phyloP scores from a whole-genome alignment of 2,329 filamentous ascomycete species.

The Davidsoniella virescens region DNA sequence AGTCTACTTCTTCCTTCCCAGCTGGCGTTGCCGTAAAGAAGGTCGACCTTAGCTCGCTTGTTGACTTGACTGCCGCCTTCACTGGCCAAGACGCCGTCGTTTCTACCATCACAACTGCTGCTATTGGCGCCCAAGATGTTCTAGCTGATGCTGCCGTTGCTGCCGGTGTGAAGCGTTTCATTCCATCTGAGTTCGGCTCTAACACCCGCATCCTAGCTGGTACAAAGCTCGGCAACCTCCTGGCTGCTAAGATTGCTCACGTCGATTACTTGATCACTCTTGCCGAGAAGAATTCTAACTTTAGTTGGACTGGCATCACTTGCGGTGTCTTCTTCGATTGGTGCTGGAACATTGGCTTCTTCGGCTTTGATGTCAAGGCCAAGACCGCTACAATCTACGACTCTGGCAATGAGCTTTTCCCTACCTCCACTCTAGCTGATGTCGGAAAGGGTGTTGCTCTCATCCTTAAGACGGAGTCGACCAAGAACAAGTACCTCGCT shows the following conservation, averaged over 20 bases:
- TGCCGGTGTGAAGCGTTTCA: constrained; percentile 44
- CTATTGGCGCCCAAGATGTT: constrained; percentile 23
- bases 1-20: constrained; percentile 23
- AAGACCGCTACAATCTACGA: constrained; percentile 29
- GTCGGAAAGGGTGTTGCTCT: constrained; percentile 33
- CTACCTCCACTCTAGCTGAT: constrained; percentile 28
- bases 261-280: constrained; percentile 26
- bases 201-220: constrained; percentile 18
- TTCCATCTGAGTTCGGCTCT: constrained; percentile 41
- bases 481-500: constrained; percentile 33
- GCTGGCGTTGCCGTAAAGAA: constrained; percentile 26
- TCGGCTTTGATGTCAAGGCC: constrained; percentile 26
- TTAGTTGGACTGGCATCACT: constrained; percentile 34
- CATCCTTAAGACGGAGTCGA: constrained; percentile 33
- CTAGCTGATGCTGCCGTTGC: constrained; percentile 42
- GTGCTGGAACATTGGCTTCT: constrained; percentile 26
- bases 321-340: constrained; percentile 31
- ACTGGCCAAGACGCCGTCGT: constrained; percentile 41
- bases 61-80: constrained; percentile 34
- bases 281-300: constrained; percentile 20
- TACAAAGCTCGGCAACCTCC: constrained; percentile 25
- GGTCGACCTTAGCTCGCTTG: constrained; percentile 31
- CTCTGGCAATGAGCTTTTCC: constrained; percentile 32
- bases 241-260: constrained; percentile 30
- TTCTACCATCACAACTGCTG: constrained; percentile 20